Evolutionary conservation across 2,329 filamentous ascomycete genomes (phyloP).

Genomic region (Trichoderma gracile): DNA sequence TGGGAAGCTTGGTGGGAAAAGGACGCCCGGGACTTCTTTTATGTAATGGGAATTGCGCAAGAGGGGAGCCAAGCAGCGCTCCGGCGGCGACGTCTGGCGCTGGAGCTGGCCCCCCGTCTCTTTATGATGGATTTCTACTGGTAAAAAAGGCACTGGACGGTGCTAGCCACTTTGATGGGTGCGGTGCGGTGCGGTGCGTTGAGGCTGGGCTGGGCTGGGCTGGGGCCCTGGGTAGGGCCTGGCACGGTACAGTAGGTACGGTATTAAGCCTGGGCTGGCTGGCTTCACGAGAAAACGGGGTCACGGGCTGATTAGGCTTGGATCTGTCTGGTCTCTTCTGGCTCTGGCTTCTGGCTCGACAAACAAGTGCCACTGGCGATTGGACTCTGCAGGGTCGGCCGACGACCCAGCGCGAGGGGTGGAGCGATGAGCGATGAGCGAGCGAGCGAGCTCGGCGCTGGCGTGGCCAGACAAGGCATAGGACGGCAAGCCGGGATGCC

Average conservation of each 20-base stretch:
- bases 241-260: too few relatives aligned
- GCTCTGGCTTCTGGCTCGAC: neutral
- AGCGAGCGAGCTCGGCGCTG: slow-evolving; percentile 23
- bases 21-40: slow-evolving; percentile 40
- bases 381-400: slow-evolving; percentile 19
- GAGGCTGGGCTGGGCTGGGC: slow-evolving; percentile 9
- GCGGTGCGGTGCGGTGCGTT: slow-evolving; percentile 11
- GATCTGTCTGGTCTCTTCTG: neutral
- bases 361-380: slow-evolving; percentile 1
- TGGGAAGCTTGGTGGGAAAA: slow-evolving; percentile 31
- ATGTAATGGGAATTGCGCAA: slow-evolving; percentile 43
- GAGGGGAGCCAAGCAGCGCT: slow-evolving; percentile 30
- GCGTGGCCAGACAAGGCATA: slow-evolving; percentile 18
- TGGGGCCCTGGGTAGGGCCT: neutral
- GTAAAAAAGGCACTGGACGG: neutral
- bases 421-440: slow-evolving; percentile 8
- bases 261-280: neutral
- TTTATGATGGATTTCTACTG: slow-evolving; percentile 16
- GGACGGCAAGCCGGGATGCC: neutral
- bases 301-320: neutral
- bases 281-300: neutral
- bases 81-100: slow-evolving; percentile 17
- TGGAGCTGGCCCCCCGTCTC: slow-evolving; percentile 21
- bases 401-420: slow-evolving; percentile 17
- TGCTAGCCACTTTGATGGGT: slow-evolving; percentile 9